These are phyloP conservation scores for Vigna unguiculata DNA, from an alignment of 306 rosid species.

Conservation along the genomic window DNA sequence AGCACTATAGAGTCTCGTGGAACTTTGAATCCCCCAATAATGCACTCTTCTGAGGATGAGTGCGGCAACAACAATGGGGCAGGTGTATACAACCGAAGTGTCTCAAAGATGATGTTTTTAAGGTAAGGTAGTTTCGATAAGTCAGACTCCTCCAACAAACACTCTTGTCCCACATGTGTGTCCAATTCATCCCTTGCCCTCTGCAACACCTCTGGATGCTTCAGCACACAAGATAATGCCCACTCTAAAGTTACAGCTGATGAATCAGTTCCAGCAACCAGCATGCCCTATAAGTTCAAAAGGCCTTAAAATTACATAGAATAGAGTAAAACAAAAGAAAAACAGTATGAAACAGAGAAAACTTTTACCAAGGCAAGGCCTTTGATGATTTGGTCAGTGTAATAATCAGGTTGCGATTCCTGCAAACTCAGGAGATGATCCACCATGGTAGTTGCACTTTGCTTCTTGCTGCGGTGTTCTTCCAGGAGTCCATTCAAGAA, in stretches of 20 bases:
- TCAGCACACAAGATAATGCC: conserved; percentile 41
- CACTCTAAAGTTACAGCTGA: conserved; percentile 60
- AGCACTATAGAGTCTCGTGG: conserved; percentile 56
- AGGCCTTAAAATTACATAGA: too few species aligned
- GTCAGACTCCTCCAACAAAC: conserved; percentile 49
- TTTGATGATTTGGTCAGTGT: conserved; percentile 41
- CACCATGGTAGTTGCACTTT: conserved; percentile 16
- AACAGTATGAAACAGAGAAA: too few species aligned
- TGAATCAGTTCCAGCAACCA: conserved; percentile 56
- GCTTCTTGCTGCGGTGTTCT: conserved; percentile 18
- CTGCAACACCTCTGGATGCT: conserved; percentile 43
- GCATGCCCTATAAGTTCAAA: too few species aligned
- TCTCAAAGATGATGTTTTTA: conserved; percentile 52
- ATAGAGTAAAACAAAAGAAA: too few species aligned
- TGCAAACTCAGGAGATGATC: conserved; percentile 41
- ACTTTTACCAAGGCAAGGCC: conserved; percentile 20
- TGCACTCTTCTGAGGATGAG: conserved; percentile 53
- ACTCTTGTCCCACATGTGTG: conserved; percentile 46
- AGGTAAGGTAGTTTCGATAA: conserved; percentile 59
- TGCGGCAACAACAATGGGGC: conserved; percentile 65
- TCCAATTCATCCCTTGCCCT: conserved; percentile 53
- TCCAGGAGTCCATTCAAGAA: conserved; percentile 33
- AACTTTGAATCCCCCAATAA: conserved; percentile 46
- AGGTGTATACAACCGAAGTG: conserved; percentile 52
- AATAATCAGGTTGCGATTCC: conserved; percentile 38